These are phyloP conservation scores for Penicillium odoratum DNA, from an alignment of 495 filamentous ascomycete genomes.

Conservation along the genomic window DNA sequence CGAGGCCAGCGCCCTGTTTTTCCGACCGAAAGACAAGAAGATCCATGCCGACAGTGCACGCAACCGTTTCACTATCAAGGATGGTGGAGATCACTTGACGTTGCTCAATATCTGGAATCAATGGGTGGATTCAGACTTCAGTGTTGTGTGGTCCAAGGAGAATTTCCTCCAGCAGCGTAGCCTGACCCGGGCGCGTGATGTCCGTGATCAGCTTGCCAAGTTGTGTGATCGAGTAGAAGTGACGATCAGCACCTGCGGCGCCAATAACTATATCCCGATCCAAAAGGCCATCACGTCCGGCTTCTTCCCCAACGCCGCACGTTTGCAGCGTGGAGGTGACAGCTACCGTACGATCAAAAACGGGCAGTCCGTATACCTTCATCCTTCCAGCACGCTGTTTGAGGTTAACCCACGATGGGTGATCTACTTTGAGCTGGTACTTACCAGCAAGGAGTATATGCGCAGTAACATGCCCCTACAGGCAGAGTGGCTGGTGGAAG, in stretches of 20 bases:
- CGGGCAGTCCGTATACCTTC: conserved; percentile 82
- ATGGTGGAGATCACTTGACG: conserved; percentile 89
- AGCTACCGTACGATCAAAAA: conserved; percentile 96
- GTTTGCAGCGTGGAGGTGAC: conserved; percentile 81
- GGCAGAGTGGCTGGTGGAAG: conserved; percentile 83
- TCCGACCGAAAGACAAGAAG: conserved; percentile 96
- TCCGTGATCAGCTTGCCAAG: conserved; percentile 91
- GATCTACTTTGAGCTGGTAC: conserved; percentile 87
- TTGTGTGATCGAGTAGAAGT: conserved; percentile 94
- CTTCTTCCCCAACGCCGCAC: conserved; percentile 93
- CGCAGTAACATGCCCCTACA: conserved; percentile 82
- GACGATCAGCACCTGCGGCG: conserved; percentile 63
- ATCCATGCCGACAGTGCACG: conserved; percentile 92
- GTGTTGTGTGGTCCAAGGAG: conserved; percentile 83
- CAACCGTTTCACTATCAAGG: conserved; percentile 87
- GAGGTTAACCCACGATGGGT: conserved; percentile 85
- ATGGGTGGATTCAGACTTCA: conserved; percentile 93
- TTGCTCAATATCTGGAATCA: conserved; percentile 97
- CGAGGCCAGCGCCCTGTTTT: conserved; percentile 87
- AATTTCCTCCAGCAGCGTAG: conserved; percentile 92
- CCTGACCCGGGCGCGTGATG: conserved; percentile 83
- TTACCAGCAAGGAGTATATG: conserved; percentile 95
- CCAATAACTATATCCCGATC: conserved; percentile 71
- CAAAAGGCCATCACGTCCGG: conserved; percentile 86
- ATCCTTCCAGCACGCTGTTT: conserved; percentile 81